Evolutionary conservation across 495 filamentous ascomycete genomes (phyloP).

Genomic region (Penicillium robsamsonii): DNA sequence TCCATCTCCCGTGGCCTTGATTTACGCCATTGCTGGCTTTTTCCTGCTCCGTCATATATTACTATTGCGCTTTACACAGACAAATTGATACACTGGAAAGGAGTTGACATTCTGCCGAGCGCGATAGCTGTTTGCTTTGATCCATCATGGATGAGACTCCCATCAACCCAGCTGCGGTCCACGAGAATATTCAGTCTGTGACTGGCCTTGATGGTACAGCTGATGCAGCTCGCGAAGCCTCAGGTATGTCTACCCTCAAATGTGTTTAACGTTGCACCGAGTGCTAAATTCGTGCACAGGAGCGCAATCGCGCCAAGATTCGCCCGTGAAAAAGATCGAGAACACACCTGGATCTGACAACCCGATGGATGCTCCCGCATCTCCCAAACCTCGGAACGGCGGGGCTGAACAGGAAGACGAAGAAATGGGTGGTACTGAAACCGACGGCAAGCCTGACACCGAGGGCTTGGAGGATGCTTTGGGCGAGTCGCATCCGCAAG

Average conservation of each 20-base stretch:
- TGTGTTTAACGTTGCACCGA: conserved; percentile 9
- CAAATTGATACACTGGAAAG: conserved; percentile 25
- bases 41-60: conserved; percentile 6
- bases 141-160: conserved; percentile 42
- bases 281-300: conserved; percentile 23
- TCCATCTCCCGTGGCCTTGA: conserved; percentile 18
- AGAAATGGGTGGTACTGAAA: conserved; percentile 76
- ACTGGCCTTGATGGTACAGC: conserved; percentile 28
- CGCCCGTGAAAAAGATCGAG: conserved; percentile 27
- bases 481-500: conserved; percentile 30
- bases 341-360: conserved; percentile 60
- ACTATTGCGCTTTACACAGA: conserved; percentile 19
- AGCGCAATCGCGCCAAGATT: conserved; percentile 37
- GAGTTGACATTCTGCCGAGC: conserved; percentile 35
- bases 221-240: conserved; percentile 30
- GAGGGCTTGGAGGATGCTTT: conserved; percentile 46
- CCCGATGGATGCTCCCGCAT: conserved; percentile 80
- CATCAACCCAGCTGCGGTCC: conserved; percentile 24
- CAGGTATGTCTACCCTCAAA: conserved; percentile 28
- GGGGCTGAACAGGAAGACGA: conserved; percentile 70
- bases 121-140: conserved; percentile 34
- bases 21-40: neutral
- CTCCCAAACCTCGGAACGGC: conserved; percentile 64
- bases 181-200: conserved; percentile 31
- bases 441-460: conserved; percentile 58